Evolutionary conservation across 2,329 filamentous ascomycete species (phyloP), one percentile per base, ranked within the genome.

Genomic region (Scortechinia acanthostroma): DNA sequence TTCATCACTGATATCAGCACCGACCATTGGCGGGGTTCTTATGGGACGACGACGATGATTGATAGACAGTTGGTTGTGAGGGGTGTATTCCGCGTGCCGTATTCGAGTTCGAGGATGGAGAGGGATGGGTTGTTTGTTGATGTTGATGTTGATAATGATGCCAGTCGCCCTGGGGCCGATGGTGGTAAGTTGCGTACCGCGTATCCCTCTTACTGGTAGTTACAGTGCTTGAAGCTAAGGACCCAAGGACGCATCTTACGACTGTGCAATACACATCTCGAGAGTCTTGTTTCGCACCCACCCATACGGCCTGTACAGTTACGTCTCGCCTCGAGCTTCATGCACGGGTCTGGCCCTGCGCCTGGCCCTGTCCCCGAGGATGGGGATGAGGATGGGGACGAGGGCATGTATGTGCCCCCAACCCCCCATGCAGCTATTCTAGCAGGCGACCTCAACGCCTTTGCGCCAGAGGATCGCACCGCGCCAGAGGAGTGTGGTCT

Each of bases 201-300:
- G n/a, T n/a, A n/a, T n/a, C n/a, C n/a, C n/a, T n/a, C n/a, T n/a
- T n/a, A n/a, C n/a, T n/a, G 4, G n/a, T 14, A 19, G 5, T 14
- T 16, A 5, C 4, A 37, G n/a, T n/a, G 4, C 4, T 21, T 6
- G 10, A 4, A 20, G 3, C 3, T 21, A 4, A 6, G 3, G n/a
- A 4, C 21, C n/a, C 4, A n/a, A n/a, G n/a, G n/a, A n/a, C n/a
- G n/a, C n/a, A n/a, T n/a, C n/a, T 25, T 44, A 13, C 43, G 43
- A 16, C 43, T 44, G 5, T 44, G 43, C 43, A 6, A 23, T 17
- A 22, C 21, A 16, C 43, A 44, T 16, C 43, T 44, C 22, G 43
- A 44, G 42, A 19, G 22, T 22, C 43, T 44, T 16, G 22, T 4
- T 21, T 33, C 15, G 3, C 13, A 5, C 5, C 43, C 43, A 3